phyloP scores from a whole-genome alignment of 2,329 filamentous ascomycete species.

The Magnaporthiopsis rhizophila region DNA sequence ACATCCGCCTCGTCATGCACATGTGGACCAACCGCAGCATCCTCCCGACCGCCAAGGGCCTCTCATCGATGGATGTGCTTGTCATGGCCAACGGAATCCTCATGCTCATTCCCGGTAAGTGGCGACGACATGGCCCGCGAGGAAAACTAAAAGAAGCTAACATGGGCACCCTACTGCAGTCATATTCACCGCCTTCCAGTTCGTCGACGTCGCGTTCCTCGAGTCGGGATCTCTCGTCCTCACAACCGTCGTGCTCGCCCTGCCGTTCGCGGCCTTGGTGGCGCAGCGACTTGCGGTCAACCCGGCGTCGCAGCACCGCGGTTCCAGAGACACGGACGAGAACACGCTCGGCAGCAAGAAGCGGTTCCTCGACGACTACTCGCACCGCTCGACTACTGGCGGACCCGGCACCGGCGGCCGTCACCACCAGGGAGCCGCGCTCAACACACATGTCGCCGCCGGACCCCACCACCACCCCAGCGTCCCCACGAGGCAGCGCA shows the following conservation, averaged over 20 bases:
- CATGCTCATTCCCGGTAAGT: slow-evolving; percentile 47
- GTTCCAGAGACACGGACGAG: slow-evolving; percentile 1
- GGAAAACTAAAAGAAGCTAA: not conserved
- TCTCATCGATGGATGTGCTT: slow-evolving; percentile 46
- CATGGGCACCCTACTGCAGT: slow-evolving; percentile 23
- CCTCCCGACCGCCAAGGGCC: slow-evolving; percentile 30
- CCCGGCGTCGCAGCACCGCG: slow-evolving; percentile 2
- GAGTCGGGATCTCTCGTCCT: slow-evolving; percentile 41
- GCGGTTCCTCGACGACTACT: slow-evolving; percentile 8
- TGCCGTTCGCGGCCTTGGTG: slow-evolving; percentile 43
- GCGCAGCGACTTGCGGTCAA: slow-evolving; percentile 35
- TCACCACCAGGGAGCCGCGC: slow-evolving; percentile 8
- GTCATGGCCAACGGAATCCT: slow-evolving; percentile 48
- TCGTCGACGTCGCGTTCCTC: slow-evolving; percentile 32
- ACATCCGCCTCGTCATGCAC: slow-evolving; percentile 40
- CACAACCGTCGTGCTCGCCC: slow-evolving; percentile 41
- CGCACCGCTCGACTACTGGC: slow-evolving; percentile 2
- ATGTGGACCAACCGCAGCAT: slow-evolving; percentile 38
- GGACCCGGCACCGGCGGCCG: slow-evolving; percentile 5
- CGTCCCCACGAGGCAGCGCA: slow-evolving; percentile 8
- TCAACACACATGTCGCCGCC: slow-evolving; percentile 2
- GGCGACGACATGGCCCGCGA: not conserved
- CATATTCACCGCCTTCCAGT: slow-evolving; percentile 42
- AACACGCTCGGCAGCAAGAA: slow-evolving; percentile 6
- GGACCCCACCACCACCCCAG: not conserved